Percentiles rank a stretch among this genome's conserved stretches.
phyloP scores from a whole-genome alignment of 176 grass and related monocot genomes.

The Oryza punctata region DNA sequence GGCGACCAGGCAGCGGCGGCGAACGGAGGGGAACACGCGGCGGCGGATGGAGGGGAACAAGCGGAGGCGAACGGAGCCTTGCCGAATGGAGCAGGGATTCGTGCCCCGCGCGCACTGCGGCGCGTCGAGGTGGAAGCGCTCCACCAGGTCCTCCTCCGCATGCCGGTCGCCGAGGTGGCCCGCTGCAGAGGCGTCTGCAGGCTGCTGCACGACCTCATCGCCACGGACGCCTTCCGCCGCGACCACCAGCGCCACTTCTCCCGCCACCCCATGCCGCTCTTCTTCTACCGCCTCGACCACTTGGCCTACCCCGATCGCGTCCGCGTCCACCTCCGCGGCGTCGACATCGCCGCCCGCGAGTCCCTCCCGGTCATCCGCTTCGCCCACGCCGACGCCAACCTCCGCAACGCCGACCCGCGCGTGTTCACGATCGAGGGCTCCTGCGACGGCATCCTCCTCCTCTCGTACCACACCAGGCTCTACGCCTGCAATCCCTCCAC shows the following conservation, averaged over 20 bases:
- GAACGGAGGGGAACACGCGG: not conserved
- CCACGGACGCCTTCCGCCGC: not conserved
- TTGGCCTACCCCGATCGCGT: not conserved
- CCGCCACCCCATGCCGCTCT: slow-evolving; percentile 16
- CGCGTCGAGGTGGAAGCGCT: not conserved
- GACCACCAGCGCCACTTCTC: not conserved
- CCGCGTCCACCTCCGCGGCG: slow-evolving; percentile 17
- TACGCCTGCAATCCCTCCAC: slow-evolving; percentile 39
- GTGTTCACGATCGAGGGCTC: slow-evolving; percentile 17
- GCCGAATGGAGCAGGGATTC: too few species aligned
- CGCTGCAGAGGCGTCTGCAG: not conserved
- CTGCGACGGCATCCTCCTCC: slow-evolving; percentile 31
- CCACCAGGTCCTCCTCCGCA: not conserved
- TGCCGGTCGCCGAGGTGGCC: not conserved
- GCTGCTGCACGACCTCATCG: not conserved
- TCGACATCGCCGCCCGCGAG: slow-evolving; percentile 2
- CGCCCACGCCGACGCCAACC: not conserved
- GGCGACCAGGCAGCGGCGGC: not conserved
- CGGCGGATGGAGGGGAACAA: not conserved
- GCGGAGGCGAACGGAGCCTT: not conserved
- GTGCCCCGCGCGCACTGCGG: not conserved
- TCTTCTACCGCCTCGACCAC: slow-evolving; percentile 17
- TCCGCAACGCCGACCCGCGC: not conserved
- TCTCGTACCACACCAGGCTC: not conserved
- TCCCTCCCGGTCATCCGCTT: not conserved